Percentiles rank a stretch among this genome's conserved stretches.
Conservation (phyloP, 2,329 filamentous ascomycete species). For the Beauveria bassiana region DNA sequence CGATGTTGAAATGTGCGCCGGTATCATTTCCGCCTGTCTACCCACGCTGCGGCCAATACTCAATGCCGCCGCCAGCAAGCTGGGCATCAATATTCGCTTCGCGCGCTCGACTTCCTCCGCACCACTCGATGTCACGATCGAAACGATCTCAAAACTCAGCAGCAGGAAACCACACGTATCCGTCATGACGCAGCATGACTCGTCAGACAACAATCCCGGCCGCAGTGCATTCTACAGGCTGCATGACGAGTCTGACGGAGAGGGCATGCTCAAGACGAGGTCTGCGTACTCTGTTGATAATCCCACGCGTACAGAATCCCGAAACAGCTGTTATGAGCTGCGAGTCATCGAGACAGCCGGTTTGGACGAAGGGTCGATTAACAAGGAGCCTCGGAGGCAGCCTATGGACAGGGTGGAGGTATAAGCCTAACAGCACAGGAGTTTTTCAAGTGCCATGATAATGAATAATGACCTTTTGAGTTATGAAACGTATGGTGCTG, state of each 20-base stretch:
- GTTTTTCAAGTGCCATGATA: not conserved
- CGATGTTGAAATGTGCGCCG: conserved; percentile 39
- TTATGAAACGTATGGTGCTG: not conserved
- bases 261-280: not conserved
- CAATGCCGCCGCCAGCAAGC: conserved; percentile 14
- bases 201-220: not conserved
- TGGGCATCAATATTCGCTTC: conserved; percentile 2
- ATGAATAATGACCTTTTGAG: not conserved
- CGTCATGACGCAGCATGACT: not conserved
- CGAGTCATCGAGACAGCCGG: not conserved
- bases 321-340: conserved; percentile 5
- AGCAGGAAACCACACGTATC: conserved; percentile 1
- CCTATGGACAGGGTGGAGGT: not conserved
- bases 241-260: not conserved
- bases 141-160: conserved; percentile 6
- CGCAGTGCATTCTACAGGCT: conserved; percentile 4
- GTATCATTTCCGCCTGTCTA: conserved; percentile 45
- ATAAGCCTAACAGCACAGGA: not conserved
- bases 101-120: not conserved
- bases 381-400: not conserved
- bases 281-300: not conserved
- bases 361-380: not conserved
- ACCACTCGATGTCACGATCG: not conserved
- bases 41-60: conserved; percentile 43
- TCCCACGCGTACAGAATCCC: not conserved